A percentile compares a stretch with the other conserved stretches of the same genome.
Evolutionary conservation across 441 rosid species (phyloP).

Genomic region (Gossypium schwendimanii): DNA sequence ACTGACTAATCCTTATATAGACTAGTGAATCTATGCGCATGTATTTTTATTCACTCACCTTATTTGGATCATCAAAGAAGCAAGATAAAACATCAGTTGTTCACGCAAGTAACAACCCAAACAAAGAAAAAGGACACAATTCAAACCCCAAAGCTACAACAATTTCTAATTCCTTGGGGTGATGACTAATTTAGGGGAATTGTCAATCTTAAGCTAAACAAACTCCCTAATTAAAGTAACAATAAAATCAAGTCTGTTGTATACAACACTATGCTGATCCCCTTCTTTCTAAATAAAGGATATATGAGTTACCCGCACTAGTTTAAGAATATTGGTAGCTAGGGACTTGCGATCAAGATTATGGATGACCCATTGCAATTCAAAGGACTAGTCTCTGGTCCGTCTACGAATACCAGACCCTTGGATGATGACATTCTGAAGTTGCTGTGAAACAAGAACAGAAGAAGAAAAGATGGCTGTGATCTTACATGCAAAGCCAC

Average conservation of each 20-base stretch:
- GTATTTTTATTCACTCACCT: not conserved
- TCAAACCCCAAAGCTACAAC: not conserved
- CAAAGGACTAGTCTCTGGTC: not conserved
- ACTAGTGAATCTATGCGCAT: not conserved
- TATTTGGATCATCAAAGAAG: not conserved
- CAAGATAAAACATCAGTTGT: not conserved
- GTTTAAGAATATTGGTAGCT: not conserved
- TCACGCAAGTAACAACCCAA: not conserved
- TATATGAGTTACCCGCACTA: not conserved
- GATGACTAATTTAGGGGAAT: not conserved
- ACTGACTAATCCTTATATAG: not conserved
- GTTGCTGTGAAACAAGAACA: not conserved
- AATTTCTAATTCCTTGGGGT: not conserved
- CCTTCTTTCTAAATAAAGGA: not conserved
- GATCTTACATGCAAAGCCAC: not conserved
- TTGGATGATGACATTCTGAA: not conserved
- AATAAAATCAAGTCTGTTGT: not conserved
- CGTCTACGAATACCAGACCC: not conserved
- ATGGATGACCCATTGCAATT: not conserved
- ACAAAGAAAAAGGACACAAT: conserved; percentile 1
- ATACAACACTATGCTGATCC: not conserved
- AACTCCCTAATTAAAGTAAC: not conserved
- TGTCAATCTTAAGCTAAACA: not conserved
- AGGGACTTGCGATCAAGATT: not conserved
- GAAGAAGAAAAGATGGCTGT: not conserved